Evolutionary conservation across 2,329 filamentous ascomycete species (phyloP).

Genomic region (Apiospora phragmitis): DNA sequence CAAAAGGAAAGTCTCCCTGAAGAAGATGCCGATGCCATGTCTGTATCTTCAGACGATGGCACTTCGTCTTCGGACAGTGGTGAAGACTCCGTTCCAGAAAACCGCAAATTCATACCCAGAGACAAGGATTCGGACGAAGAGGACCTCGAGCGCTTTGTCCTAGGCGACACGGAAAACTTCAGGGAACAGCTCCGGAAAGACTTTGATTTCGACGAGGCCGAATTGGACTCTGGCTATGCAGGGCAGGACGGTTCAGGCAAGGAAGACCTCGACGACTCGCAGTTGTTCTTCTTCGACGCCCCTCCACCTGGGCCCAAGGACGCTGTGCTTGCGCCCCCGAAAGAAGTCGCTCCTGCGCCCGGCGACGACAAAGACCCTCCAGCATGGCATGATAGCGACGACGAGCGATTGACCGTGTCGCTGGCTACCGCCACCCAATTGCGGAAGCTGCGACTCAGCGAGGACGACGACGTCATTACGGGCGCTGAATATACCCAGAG

Average conservation of each 20-base stretch:
- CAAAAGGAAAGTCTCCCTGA: neutral
- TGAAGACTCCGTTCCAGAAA: neutral
- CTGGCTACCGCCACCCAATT: conserved; percentile 73
- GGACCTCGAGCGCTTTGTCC: conserved; percentile 83
- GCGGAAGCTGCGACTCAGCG: conserved; percentile 78
- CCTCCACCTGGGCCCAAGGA: conserved; percentile 37
- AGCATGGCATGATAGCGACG: conserved; percentile 94
- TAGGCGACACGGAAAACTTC: conserved; percentile 86
- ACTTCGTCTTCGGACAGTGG: neutral
- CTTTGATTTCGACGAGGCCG: conserved; percentile 37
- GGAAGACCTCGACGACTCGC: conserved; percentile 72
- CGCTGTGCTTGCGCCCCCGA: conserved; percentile 18
- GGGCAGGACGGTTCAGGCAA: conserved; percentile 51
- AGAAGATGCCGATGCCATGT: conserved; percentile 5
- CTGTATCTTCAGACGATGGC: neutral
- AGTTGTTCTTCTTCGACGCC: conserved; percentile 83
- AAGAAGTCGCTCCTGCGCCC: conserved; percentile 24
- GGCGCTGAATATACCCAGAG: conserved; percentile 83
- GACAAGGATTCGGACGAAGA: conserved; percentile 83
- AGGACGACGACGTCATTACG: conserved; percentile 81
- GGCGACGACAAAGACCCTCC: conserved; percentile 42
- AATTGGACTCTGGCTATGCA: conserved; percentile 32
- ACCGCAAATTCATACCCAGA: neutral
- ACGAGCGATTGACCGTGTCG: conserved; percentile 83
- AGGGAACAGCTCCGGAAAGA: conserved; percentile 67